Base-by-base conservation (phyloP, 805 yeast genomes). In the Nakazawaea ambrosiae region DNA sequence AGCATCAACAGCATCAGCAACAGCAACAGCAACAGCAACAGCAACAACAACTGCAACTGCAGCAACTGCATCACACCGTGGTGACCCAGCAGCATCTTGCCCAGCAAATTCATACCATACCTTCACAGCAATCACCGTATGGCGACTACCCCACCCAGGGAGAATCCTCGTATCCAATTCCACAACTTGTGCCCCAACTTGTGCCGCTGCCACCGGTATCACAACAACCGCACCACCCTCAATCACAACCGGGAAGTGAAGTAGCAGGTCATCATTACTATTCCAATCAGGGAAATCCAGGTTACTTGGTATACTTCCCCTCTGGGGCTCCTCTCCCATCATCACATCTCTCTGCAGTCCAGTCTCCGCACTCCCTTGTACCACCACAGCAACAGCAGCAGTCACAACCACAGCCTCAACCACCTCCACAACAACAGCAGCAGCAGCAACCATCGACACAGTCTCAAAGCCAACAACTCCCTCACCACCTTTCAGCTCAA, bases 331-430 rank as follows among this genome's bases (percentile, higher is more conserved):
- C 26, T 10, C 33, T 28, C 6, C 34, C 16, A 5, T 41, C 22
- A 15, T 39, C 28, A 6, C 34, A 28, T 18, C 34, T 8, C 8
- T 41, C 33, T 17, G 35, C 22, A 28, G 36, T 19, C 23, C 28
- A 5, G 24, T 34, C 28, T 17, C 28, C n/a, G 17, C 41, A 27
- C 6, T 14, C 28, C 22, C 44, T 23, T 17, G 34, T 19, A 20
- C 44, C 27, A 20, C 41, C 16, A 16, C 39, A 22, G 7, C 39
- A 34, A 8, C 40, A 40, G 6, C 40, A 40, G 9, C 37, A 20
- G 11, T 40, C 31, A 16, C 43, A 17, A 27, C 37, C 20, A 22
- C 40, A 26, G 22, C 34, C 12, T 3, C 40, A 31, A n/a, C 27
- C 27, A 11, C 41, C 30, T 1, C 29, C 23, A n/a, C 34, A 28